Evolutionary conservation across 176 grass and related monocot species (phyloP).

Genomic region (Cocos nucifera): DNA sequence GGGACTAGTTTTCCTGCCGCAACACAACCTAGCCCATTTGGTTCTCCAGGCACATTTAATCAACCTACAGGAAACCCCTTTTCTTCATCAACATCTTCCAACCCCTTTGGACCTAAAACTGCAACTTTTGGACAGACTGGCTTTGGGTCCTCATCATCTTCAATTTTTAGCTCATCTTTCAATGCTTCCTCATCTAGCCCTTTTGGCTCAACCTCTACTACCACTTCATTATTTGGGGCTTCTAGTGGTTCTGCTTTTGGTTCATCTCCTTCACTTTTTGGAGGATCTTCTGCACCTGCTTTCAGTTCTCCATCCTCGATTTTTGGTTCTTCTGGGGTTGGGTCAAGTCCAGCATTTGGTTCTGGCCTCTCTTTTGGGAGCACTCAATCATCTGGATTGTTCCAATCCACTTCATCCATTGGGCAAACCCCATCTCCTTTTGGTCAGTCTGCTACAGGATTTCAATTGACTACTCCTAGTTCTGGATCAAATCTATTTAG

Average conservation of each 20-base stretch:
- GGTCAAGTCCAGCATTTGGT: slow-evolving; percentile 29
- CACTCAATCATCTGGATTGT: slow-evolving; percentile 60
- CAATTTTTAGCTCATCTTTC: slow-evolving; percentile 22
- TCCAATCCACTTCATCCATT: slow-evolving; percentile 36
- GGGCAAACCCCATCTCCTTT: slow-evolving; percentile 29
- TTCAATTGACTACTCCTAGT: slow-evolving; percentile 31
- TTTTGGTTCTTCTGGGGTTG: slow-evolving; percentile 28
- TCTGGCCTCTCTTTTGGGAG: slow-evolving; percentile 23
- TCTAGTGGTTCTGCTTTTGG: slow-evolving; percentile 46
- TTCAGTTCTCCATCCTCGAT: slow-evolving; percentile 28
- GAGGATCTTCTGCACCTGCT: slow-evolving; percentile 24
- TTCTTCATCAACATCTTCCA: slow-evolving; percentile 21
- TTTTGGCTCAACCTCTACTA: slow-evolving; percentile 19
- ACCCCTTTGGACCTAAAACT: slow-evolving; percentile 51
- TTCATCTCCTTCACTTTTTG: slow-evolving; percentile 33
- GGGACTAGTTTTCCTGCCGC: slow-evolving; percentile 14
- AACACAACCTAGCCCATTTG: slow-evolving; percentile 19
- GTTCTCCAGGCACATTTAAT: slow-evolving; percentile 19
- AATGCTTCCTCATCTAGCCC: slow-evolving; percentile 10
- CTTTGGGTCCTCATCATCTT: slow-evolving; percentile 34
- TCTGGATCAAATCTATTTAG: slow-evolving; percentile 53
- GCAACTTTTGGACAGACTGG: slow-evolving; percentile 26
- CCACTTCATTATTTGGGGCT: slow-evolving; percentile 37
- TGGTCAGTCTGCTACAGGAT: slow-evolving; percentile 32
- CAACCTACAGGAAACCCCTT: slow-evolving; percentile 37